Conservation (phyloP, 768 basidiomycete species). For the Hortiboletus campestris region DNA sequence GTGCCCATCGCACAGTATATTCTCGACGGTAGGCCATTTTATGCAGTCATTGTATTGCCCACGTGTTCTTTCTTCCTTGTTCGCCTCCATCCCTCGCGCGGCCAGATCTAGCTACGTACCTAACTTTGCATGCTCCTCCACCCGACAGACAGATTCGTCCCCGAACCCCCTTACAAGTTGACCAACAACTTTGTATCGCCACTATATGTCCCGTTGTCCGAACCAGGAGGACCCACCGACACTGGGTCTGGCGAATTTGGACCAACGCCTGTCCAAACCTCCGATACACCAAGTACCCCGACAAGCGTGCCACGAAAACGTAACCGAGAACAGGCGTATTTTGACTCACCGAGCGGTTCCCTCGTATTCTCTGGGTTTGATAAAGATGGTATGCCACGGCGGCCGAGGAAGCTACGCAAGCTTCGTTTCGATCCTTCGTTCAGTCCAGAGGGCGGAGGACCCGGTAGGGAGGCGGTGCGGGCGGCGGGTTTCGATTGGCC, state of each 20-base stretch:
- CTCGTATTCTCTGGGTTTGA: conserved; percentile 30
- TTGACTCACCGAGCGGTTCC: conserved; percentile 27
- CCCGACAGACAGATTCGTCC: conserved; percentile 18
- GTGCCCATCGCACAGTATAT: conserved; percentile 29
- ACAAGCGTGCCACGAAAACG: conserved; percentile 23
- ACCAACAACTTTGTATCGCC: neutral
- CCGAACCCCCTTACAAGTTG: conserved; percentile 20
- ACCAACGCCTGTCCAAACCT: neutral
- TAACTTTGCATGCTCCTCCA: conserved; percentile 2
- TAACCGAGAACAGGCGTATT: conserved; percentile 28
- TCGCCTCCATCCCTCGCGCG: neutral
- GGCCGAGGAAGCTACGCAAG: conserved; percentile 28
- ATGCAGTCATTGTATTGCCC: neutral
- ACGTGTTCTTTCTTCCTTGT: neutral
- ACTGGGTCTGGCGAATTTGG: neutral
- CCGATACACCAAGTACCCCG: conserved; percentile 29
- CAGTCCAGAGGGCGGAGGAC: conserved; percentile 13
- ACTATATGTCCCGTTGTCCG: neutral
- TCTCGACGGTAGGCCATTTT: conserved; percentile 28
- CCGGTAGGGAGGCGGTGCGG: neutral
- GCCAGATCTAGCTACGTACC: neutral
- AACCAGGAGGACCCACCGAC: neutral
- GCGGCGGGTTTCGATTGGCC: neutral
- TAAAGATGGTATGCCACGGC: conserved; percentile 30
- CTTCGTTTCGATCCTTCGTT: conserved; percentile 27